phyloP scores from a whole-genome alignment of 2,329 filamentous ascomycete species.

The Rhexocercosporidium sp. region DNA sequence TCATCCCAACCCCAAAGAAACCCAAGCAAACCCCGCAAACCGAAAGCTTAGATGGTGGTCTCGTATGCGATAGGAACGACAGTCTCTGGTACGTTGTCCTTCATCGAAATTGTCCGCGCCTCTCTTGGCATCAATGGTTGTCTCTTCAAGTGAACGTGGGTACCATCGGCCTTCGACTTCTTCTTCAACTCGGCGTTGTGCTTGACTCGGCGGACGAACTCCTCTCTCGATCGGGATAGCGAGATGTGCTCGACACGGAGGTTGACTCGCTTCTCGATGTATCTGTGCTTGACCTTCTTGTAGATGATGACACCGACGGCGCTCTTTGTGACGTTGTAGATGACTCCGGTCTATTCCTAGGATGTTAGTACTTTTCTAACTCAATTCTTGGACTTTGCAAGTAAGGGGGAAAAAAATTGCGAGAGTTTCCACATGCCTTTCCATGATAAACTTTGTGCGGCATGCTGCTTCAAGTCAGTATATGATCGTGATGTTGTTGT shows the following conservation, averaged over 20 bases:
- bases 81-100: slow-evolving; percentile 88
- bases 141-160: slow-evolving; percentile 91
- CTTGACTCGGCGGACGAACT: slow-evolving; percentile 97
- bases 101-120: slow-evolving; percentile 77
- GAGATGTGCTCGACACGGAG: slow-evolving; percentile 96
- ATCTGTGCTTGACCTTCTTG: slow-evolving; percentile 99
- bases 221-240: slow-evolving; percentile 93
- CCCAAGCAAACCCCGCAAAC: slow-evolving; percentile 38
- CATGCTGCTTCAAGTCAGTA: slow-evolving; percentile 13
- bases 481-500: not conserved
- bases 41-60: slow-evolving; percentile 82
- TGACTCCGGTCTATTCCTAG: slow-evolving; percentile 76
- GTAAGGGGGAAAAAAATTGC: not conserved
- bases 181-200: slow-evolving; percentile 90
- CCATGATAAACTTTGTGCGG: slow-evolving; percentile 26
- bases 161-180: slow-evolving; percentile 89
- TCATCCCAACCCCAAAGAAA: slow-evolving; percentile 41
- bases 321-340: slow-evolving; percentile 99
- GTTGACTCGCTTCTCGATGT: slow-evolving; percentile 99
- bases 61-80: slow-evolving; percentile 93
- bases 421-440: slow-evolving; percentile 11
- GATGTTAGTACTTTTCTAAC: not conserved
- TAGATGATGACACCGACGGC: slow-evolving; percentile 98
- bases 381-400: not conserved
- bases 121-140: slow-evolving; percentile 80